Percentiles rank a stretch among this genome's conserved stretches.
phyloP scores from a whole-genome alignment of 139 green algal species.

The Chlorella vulgaris region DNA sequence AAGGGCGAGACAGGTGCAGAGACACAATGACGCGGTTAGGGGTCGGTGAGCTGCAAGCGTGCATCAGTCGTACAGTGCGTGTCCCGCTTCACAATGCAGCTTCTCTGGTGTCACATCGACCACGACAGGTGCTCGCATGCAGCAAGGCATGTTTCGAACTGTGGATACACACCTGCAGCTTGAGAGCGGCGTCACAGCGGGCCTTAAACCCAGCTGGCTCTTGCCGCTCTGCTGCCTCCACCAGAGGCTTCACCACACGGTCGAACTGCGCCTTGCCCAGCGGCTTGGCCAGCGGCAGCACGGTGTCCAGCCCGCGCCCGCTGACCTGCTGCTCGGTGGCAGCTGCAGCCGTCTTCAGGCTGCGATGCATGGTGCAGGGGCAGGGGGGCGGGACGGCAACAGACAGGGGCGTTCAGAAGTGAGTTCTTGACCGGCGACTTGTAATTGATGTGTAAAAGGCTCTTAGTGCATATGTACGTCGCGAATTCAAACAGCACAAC shows the following conservation, averaged over 20 bases:
- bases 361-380: neutral
- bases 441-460: too few species aligned
- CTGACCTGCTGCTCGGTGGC: neutral
- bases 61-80: too few species aligned
- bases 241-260: neutral
- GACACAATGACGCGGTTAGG: neutral
- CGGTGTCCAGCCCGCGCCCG: neutral
- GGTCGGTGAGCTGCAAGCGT: neutral
- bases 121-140: neutral
- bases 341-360: neutral
- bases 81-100: too few species aligned
- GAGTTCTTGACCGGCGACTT: too few species aligned
- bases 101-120: neutral
- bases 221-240: neutral
- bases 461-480: too few species aligned
- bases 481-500: too few species aligned
- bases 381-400: neutral
- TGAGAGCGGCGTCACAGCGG: neutral
- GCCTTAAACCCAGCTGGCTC: conserved; percentile 11
- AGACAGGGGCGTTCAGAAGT: neutral
- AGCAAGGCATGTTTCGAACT: neutral
- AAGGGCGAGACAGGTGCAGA: neutral
- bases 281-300: neutral
- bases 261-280: conserved; percentile 25
- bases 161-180: neutral